Conservation (phyloP, 768 basidiomycete genomes). For the Sarcodon sp. region DNA sequence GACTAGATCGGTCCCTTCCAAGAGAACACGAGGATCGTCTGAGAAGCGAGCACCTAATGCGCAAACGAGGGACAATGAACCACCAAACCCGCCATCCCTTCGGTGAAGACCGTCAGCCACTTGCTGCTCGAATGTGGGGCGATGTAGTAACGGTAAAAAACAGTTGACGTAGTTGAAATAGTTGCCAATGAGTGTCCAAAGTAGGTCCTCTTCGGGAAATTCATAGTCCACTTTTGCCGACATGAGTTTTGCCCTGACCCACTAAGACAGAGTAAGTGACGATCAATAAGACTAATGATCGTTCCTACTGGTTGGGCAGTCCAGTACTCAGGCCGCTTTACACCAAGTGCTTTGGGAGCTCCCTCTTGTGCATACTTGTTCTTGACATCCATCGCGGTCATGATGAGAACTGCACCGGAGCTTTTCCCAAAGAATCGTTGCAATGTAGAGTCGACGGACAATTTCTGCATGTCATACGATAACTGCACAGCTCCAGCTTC, state of each 20-base stretch:
- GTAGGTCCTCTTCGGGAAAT: slow-evolving; percentile 1
- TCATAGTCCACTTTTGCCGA: neutral
- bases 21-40: slow-evolving; percentile 28
- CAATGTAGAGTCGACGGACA: slow-evolving; percentile 2
- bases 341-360: neutral
- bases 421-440: slow-evolving; percentile 7
- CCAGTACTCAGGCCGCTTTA: slow-evolving; percentile 1
- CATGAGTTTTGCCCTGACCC: neutral
- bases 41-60: slow-evolving; percentile 30
- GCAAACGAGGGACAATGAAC: slow-evolving; percentile 39
- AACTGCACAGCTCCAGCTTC: slow-evolving; percentile 1
- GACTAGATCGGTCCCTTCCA: slow-evolving; percentile 5
- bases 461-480: neutral
- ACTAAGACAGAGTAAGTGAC: neutral
- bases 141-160: slow-evolving; percentile 25
- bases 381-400: slow-evolving; percentile 3
- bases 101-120: slow-evolving; percentile 21
- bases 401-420: slow-evolving; percentile 3
- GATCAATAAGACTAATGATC: neutral
- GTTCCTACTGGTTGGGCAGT: neutral
- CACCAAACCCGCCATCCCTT: slow-evolving; percentile 28
- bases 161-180: slow-evolving; percentile 26
- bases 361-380: slow-evolving; percentile 1
- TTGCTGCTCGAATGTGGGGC: slow-evolving; percentile 25
- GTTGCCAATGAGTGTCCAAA: slow-evolving; percentile 22